Conservation (phyloP, 2,329 filamentous ascomycete species). For the Xylaria sp. region DNA sequence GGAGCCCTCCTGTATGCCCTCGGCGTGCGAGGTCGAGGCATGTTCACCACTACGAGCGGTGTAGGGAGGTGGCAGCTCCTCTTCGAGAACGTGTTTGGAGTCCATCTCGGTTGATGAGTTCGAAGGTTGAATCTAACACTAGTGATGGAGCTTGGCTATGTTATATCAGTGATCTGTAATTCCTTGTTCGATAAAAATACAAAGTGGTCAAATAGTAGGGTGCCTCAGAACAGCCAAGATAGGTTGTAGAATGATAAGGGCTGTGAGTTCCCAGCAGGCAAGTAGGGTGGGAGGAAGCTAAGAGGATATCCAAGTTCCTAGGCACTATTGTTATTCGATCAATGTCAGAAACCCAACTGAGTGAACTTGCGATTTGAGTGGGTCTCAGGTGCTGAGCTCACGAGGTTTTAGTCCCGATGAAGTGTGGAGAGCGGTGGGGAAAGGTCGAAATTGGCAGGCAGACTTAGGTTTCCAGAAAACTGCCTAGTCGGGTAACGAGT, state of each 20-base stretch:
- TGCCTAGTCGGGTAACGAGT: neutral
- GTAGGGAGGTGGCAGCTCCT: constrained; percentile 45
- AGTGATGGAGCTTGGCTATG: neutral
- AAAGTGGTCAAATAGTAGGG: neutral
- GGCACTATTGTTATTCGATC: neutral
- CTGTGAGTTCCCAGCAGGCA: neutral
- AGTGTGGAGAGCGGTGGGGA: neutral
- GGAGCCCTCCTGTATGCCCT: constrained; percentile 31
- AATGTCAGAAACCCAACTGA: neutral
- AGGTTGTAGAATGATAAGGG: neutral
- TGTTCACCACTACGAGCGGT: constrained; percentile 26
- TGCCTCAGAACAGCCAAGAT: neutral
- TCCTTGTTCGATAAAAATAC: neutral
- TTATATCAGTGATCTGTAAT: neutral
- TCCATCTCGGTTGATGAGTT: constrained; percentile 22
- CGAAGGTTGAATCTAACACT: neutral
- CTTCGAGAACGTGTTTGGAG: constrained; percentile 16
- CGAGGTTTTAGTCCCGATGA: neutral
- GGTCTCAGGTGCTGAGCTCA: neutral
- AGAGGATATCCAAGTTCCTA: neutral
- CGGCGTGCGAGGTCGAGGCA: constrained; percentile 14
- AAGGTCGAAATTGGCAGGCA: constrained; percentile 10
- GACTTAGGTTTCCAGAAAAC: constrained; percentile 23
- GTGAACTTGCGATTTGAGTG: constrained; percentile 1
- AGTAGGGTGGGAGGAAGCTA: neutral